These are phyloP conservation scores for Fusarium dlaminii DNA, from an alignment of 2,329 filamentous ascomycete species.

Conservation along the genomic window DNA sequence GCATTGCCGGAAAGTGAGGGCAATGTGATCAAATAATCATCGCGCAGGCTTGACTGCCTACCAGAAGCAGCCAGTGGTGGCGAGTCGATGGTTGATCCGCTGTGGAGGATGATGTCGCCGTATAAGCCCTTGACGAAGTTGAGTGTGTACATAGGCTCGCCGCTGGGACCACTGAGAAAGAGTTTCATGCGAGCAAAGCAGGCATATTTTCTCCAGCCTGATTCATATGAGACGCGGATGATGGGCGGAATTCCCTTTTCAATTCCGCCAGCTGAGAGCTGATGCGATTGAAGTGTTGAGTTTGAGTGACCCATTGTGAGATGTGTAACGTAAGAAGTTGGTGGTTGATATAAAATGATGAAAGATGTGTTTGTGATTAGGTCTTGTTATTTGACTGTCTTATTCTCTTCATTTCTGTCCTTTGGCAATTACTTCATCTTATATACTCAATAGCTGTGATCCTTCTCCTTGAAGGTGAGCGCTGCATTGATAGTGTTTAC, in stretches of 20 bases:
- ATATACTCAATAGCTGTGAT: not conserved
- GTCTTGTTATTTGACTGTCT: not conserved
- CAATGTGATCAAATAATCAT: conserved; percentile 27
- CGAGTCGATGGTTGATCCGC: conserved; percentile 11
- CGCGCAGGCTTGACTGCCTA: not conserved
- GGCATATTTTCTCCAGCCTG: conserved; percentile 9
- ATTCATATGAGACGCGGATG: conserved; percentile 23
- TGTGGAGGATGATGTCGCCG: conserved; percentile 33
- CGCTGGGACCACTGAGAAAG: conserved; percentile 16
- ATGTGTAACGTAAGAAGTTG: not conserved
- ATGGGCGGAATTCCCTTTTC: conserved; percentile 9
- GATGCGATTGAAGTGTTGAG: conserved; percentile 14
- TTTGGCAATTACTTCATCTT: not conserved
- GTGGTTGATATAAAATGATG: not conserved
- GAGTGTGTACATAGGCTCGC: conserved; percentile 24
- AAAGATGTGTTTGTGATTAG: not conserved
- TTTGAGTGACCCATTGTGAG: conserved; percentile 29
- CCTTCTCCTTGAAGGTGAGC: not conserved
- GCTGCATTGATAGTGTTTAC: conserved; percentile 2
- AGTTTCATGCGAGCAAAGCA: conserved; percentile 1
- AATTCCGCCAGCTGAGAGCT: conserved; percentile 8
- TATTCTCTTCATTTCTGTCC: not conserved
- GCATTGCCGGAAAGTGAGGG: conserved; percentile 2
- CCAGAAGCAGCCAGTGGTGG: conserved; percentile 12
- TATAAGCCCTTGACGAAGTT: conserved; percentile 13